Percentiles rank a stretch among this genome's conserved stretches.
phyloP scores from a whole-genome alignment of 1,139 yeast species.

The Lizanozyma gosingica region DNA sequence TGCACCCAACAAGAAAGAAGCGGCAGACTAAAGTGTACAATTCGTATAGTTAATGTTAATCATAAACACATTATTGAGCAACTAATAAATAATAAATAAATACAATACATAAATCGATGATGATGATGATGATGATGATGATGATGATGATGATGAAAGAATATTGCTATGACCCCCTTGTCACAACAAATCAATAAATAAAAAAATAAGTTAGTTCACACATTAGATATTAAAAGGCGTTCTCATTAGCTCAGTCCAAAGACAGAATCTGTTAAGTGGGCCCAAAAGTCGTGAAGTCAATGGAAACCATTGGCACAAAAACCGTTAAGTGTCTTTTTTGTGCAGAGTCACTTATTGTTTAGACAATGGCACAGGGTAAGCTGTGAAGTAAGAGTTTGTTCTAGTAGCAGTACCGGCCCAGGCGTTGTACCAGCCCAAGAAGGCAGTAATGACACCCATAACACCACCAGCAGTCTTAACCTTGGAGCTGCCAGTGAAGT shows the following conservation, averaged over 20 bases:
- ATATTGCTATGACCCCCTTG: not conserved
- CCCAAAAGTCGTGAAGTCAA: too few relatives aligned
- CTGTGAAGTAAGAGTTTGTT: slow-evolving; percentile 26
- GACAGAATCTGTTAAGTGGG: too few relatives aligned
- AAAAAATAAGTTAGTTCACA: not conserved
- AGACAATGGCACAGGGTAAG: not conserved
- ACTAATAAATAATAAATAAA: too few relatives aligned
- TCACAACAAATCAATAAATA: not conserved
- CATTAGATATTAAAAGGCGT: not conserved
- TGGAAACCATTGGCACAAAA: too few relatives aligned
- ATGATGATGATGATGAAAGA: too few relatives aligned
- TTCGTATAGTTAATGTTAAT: not conserved
- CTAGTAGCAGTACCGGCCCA: slow-evolving; percentile 31
- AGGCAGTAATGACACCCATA: slow-evolving; percentile 51
- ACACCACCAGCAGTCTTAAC: slow-evolving; percentile 64
- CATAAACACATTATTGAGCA: not conserved
- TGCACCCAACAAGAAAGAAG: too few relatives aligned
- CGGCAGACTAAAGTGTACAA: too few relatives aligned
- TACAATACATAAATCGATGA: not conserved
- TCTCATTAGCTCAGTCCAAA: too few relatives aligned
- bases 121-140: not conserved
- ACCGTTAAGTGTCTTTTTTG: too few relatives aligned
- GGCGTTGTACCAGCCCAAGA: slow-evolving; percentile 53
- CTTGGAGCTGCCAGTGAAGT: slow-evolving; percentile 37
- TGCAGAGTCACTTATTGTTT: too few relatives aligned